Percentiles rank a stretch among this genome's conserved stretches.
Conservation (phyloP, 2,329 filamentous ascomycete genomes). For the Venturia effusa region DNA sequence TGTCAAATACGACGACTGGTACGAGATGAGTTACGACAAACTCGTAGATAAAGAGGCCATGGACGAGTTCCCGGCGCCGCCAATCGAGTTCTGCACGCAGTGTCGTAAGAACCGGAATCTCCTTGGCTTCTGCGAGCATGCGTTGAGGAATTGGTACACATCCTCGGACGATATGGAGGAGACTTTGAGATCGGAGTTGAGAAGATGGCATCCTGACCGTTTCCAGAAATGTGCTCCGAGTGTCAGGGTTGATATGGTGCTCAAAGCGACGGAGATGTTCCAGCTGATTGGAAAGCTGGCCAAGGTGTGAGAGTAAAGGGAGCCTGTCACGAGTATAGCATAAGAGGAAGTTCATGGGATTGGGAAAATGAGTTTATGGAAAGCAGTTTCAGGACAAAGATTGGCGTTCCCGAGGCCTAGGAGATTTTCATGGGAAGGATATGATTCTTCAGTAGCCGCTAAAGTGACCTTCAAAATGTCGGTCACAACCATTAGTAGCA, state of each 20-base stretch:
- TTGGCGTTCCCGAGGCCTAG: too few species aligned
- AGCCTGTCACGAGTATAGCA: background rate
- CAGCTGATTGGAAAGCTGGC: background rate
- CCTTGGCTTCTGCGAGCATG: background rate
- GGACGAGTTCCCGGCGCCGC: background rate
- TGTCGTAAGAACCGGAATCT: background rate
- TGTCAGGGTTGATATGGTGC: conserved; percentile 4
- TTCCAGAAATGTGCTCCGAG: background rate
- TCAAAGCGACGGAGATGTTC: conserved; percentile 1
- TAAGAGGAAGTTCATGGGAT: background rate
- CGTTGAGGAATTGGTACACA: background rate
- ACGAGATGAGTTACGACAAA: background rate
- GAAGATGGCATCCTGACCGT: conserved; percentile 3
- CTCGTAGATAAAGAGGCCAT: background rate
- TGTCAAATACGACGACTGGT: conserved; percentile 1
- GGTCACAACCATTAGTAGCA: too few species aligned
- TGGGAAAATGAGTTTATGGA: too few species aligned
- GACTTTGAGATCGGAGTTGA: background rate
- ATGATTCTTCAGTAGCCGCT: too few species aligned
- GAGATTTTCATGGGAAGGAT: too few species aligned
- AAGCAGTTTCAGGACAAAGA: too few species aligned
- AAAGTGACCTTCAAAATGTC: too few species aligned
- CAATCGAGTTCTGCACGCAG: background rate
- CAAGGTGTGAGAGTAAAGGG: background rate
- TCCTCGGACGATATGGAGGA: background rate